Conservation (phyloP, 768 basidiomycete genomes). For the Russula sp. region DNA sequence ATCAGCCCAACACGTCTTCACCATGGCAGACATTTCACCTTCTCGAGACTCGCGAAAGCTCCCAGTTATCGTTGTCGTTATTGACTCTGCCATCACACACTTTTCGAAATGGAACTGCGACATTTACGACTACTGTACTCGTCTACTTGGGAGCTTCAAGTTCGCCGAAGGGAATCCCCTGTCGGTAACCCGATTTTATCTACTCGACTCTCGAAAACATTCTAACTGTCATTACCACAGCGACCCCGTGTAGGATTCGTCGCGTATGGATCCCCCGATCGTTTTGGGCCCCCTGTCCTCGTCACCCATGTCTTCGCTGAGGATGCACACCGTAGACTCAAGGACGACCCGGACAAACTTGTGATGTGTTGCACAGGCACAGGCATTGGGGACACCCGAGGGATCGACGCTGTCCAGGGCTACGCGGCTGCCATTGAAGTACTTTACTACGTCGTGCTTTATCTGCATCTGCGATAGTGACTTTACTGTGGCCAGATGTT, state of each 20-base stretch:
- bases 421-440: neutral
- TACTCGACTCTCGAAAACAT: too few relatives aligned
- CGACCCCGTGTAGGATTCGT: neutral
- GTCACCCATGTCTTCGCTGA: too few relatives aligned
- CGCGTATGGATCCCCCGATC: neutral
- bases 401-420: neutral
- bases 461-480: neutral
- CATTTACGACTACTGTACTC: too few relatives aligned
- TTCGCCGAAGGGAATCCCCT: too few relatives aligned
- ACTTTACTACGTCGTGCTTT: neutral
- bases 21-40: neutral
- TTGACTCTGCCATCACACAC: neutral
- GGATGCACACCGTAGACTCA: neutral
- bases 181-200: too few relatives aligned
- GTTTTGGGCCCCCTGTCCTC: neutral
- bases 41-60: neutral
- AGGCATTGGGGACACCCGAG: neutral
- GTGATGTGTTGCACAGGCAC: neutral
- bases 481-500: neutral
- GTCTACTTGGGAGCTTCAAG: too few relatives aligned
- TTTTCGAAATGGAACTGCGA: too few relatives aligned
- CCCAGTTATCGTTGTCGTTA: neutral
- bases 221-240: neutral
- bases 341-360: too few relatives aligned
- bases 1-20: too few relatives aligned